phyloP scores from a whole-genome alignment of 495 filamentous ascomycete species.

The Venustampulla echinocandica region DNA sequence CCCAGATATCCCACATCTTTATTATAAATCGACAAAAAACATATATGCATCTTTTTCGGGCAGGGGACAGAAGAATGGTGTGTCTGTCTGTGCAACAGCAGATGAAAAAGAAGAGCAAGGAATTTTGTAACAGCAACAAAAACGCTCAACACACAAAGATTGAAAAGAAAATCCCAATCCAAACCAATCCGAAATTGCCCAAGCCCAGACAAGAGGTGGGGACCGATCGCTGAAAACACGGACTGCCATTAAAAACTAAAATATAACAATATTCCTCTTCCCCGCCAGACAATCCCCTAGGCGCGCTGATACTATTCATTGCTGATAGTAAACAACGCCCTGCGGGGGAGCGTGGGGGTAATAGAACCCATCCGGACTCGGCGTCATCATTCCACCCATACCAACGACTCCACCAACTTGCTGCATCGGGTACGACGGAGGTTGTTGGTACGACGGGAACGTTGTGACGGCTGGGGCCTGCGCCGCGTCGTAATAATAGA shows the following conservation, averaged over 20 bases:
- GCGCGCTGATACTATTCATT: too few species aligned
- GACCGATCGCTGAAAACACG: constrained; percentile 26
- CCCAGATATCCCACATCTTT: too few species aligned
- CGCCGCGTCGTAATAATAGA: constrained; percentile 82
- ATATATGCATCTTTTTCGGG: too few species aligned
- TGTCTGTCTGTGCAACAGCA: too few species aligned
- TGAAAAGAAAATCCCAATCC: too few species aligned
- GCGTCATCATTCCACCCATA: constrained; percentile 77
- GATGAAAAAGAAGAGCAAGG: too few species aligned
- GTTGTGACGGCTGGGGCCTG: constrained; percentile 51
- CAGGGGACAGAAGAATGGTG: too few species aligned
- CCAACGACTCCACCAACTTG: constrained; percentile 49
- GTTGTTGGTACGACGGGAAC: constrained; percentile 40
- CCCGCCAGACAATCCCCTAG: not conserved
- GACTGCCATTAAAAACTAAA: constrained; percentile 26
- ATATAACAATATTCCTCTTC: constrained; percentile 5
- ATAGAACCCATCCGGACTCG: constrained; percentile 60
- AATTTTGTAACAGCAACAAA: too few species aligned
- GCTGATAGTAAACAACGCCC: constrained; percentile 59
- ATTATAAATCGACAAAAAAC: too few species aligned
- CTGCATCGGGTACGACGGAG: constrained; percentile 33
- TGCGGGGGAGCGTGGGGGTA: constrained; percentile 51
- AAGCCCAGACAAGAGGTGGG: too few species aligned
- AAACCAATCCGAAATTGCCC: too few species aligned
- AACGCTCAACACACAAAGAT: too few species aligned